Base-by-base conservation (phyloP, 805 yeast genomes). In the Wickerhamiella sergipiensis region DNA sequence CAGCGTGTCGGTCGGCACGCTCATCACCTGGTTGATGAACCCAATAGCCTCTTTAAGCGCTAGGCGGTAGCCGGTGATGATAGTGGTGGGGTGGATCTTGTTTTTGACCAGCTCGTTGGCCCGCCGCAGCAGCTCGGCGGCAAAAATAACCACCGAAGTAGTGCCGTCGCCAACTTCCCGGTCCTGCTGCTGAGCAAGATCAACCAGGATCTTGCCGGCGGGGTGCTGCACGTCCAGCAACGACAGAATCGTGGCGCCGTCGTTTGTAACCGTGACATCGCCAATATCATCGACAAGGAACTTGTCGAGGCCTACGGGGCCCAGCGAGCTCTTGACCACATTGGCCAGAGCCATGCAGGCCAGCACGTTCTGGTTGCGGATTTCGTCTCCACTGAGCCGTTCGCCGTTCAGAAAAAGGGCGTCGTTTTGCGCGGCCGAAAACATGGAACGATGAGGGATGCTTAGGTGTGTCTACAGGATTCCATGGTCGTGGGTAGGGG, bases 221-320 rank as follows among this genome's bases (percentile, higher is more conserved):
- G 99, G 99, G 67, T 92, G 98, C 69, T 92, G 96, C 48, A 92
- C 97, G 65, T 92, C 98, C 57, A 92, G 73, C 49, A 94, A 70
- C 9, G 87, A 77, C 56, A 92, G 73, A 61, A 92, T 92, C 4
- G 98, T 92, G 53, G 99, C 98, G 58, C 99, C 99, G 68, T 92
- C 99, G 69, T 92, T 92, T 45, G 99, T 92, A 48, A 92, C 97
- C 6, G 96, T 89, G 45, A 92, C 97, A 69, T 94, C 98, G 56
- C 98, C 98, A 69, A 92, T 94, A 63, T 92, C 98, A 68, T 92
- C 99, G 40, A 92, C 99, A 46, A 92, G 76, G 96, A 92, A 92
- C 72, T 92, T 92, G 71, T 92, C 99, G 49, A 92, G 75, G 24
- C 99, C 99, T 36, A 92, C 97, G 8, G 99, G 99, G 4, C 99